Evolutionary conservation across 2,329 filamentous ascomycete species (phyloP).

Genomic region (Exophiala xenobiotica): DNA sequence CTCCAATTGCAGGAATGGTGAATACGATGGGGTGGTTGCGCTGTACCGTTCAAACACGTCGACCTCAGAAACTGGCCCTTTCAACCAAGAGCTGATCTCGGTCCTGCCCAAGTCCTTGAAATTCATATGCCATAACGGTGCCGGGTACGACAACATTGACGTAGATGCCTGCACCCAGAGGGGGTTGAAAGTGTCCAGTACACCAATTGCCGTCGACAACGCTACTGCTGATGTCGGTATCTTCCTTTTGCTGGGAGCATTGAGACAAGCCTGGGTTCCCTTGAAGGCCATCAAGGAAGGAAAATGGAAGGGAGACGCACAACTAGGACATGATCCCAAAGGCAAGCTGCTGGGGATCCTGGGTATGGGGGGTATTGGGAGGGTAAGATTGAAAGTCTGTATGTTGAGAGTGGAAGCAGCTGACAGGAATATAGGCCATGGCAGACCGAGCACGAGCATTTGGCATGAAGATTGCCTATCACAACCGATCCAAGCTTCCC

Average conservation of each 20-base stretch:
- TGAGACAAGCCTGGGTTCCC: constrained; percentile 46
- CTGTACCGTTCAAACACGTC: constrained; percentile 61
- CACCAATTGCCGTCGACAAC: constrained; percentile 47
- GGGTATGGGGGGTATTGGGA: constrained; percentile 50
- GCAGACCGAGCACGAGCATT: constrained; percentile 46
- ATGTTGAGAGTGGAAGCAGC: neutral
- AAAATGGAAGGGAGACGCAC: constrained; percentile 44
- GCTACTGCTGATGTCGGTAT: constrained; percentile 50
- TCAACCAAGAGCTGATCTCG: constrained; percentile 49
- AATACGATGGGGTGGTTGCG: constrained; percentile 56
- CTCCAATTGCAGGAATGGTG: constrained; percentile 53
- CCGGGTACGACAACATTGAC: constrained; percentile 63
- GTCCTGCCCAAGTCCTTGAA: constrained; percentile 47
- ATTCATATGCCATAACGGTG: constrained; percentile 56
- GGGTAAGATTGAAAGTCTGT: no score
- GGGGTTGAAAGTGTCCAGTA: constrained; percentile 45
- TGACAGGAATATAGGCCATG: constrained; percentile 40
- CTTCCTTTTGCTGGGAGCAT: constrained; percentile 49
- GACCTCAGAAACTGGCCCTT: constrained; percentile 50
- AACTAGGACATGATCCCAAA: constrained; percentile 46
- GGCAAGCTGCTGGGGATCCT: constrained; percentile 48
- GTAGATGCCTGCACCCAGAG: constrained; percentile 52
- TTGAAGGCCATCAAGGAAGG: constrained; percentile 43
- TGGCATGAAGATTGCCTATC: constrained; percentile 49
- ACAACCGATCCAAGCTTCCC: constrained; percentile 45